phyloP scores from a whole-genome alignment of 2,329 filamentous ascomycete genomes.

The Aureobasidium sp. region DNA sequence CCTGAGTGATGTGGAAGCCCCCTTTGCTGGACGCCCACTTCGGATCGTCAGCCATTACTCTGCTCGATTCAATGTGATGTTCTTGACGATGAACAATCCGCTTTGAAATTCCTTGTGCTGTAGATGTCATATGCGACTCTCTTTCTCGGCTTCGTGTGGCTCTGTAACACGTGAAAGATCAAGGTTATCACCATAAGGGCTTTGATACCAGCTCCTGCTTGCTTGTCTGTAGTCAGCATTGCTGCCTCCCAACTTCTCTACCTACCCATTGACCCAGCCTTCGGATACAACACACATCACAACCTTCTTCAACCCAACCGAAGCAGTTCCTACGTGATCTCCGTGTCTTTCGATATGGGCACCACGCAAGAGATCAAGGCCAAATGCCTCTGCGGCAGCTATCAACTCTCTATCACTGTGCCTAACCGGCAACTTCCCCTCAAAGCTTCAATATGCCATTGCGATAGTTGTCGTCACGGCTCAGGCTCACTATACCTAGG shows the following conservation, averaged over 20 bases:
- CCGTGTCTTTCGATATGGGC: background rate
- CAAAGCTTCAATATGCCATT: background rate
- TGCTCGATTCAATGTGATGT: background rate
- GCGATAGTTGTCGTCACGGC: constrained; percentile 2
- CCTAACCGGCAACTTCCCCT: background rate
- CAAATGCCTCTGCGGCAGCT: constrained; percentile 7
- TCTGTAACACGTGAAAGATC: background rate
- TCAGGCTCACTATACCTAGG: constrained; percentile 27
- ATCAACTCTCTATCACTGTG: background rate
- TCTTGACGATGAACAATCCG: background rate
- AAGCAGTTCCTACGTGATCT: no score
- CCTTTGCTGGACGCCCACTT: background rate
- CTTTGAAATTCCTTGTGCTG: background rate
- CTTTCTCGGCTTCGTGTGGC: background rate
- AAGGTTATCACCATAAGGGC: background rate
- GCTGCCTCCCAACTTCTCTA: background rate
- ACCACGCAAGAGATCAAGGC: background rate
- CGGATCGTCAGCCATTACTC: background rate
- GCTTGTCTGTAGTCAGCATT: background rate
- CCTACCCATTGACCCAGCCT: background rate
- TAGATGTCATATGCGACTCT: no score
- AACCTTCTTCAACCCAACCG: background rate
- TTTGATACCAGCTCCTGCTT: background rate
- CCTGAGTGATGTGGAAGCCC: background rate
- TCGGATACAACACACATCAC: background rate